Evolutionary conservation across 75 land plant genomes (phyloP).

Genomic region (Selaginella tamariscina): DNA sequence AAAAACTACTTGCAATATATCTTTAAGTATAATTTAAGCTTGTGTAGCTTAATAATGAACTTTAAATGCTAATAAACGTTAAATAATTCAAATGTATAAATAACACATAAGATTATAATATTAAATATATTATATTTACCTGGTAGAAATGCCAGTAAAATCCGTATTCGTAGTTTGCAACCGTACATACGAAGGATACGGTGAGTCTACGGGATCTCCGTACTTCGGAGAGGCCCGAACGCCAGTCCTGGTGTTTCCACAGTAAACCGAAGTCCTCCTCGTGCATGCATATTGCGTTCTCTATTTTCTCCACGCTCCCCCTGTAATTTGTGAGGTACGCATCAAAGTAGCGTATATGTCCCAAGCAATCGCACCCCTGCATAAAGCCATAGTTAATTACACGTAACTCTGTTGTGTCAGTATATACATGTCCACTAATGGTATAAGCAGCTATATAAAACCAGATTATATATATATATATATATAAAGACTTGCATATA

Average conservation of each 20-base stretch:
- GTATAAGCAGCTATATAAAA: too few relatives aligned
- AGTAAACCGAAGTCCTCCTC: conserved; percentile 95
- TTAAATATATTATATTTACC: conserved; percentile 26
- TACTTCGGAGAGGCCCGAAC: conserved; percentile 88
- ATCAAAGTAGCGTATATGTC: conserved; percentile 90
- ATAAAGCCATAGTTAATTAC: too few relatives aligned
- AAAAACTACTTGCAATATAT: too few relatives aligned
- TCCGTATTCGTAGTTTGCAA: conserved; percentile 97
- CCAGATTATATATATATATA: too few relatives aligned
- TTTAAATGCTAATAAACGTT: too few relatives aligned
- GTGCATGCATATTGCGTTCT: conserved; percentile 95
- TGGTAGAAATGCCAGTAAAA: conserved; percentile 99
- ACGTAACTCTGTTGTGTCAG: too few relatives aligned
- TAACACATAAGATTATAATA: too few relatives aligned
- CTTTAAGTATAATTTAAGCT: too few relatives aligned
- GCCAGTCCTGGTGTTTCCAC: conserved; percentile 99
- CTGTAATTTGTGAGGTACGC: conserved; percentile 88
- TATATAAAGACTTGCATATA: too few relatives aligned
- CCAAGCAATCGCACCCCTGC: conserved; percentile 98
- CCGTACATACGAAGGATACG: conserved; percentile 90
- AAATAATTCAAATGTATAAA: too few relatives aligned
- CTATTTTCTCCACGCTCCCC: conserved; percentile 94
- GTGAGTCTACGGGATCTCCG: conserved; percentile 79
- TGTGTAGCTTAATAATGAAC: too few relatives aligned
- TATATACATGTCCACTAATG: too few relatives aligned